Base-by-base conservation (phyloP, 768 basidiomycete genomes). In the Leccinum incarnatum region DNA sequence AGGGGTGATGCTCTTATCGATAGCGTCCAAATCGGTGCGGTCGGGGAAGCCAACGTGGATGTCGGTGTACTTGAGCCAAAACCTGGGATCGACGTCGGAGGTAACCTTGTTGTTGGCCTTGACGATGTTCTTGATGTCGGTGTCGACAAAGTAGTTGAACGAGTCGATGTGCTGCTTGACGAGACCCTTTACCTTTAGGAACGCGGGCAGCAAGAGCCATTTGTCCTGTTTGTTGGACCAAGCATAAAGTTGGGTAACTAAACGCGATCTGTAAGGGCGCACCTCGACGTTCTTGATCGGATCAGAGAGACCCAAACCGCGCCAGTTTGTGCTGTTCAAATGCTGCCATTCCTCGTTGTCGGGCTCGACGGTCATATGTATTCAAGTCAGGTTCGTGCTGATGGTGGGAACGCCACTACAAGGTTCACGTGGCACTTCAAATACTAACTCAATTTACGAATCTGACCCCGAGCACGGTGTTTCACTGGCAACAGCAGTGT, bases 81-180 rank as follows among this genome's bases (percentile, higher is more conserved):
- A 97, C 29, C 89, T 85, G 9, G 95, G 97, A 75, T 98, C 95
- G 62, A 98, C 92, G 66, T 99, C 97, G 17, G 95, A 97, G 4
- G 92, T 95, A 68, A 96, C 88, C 71, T 93, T 93, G 76, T 86
- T 88, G 71, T 96, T 95, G 6, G 93, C 93, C 64, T 86, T 90
- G 59, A 98, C 87, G 67, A 99, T 97, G 66, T 95, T 96, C 74
- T 95, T 95, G 71, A 99, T 91, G 70, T 98, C 97, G 46, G 91
- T 88, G 66, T 98, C 92, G 69, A 98, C 94, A 69, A 99, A 98
- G 74, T 96, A 95, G 77, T 98, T 98, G 85, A 94, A 98, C 8
- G 94, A 97, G 74, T 98, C 97, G 65, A 98, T 91, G 71, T 99
- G 97, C 71, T 98, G 97, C 77, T 98, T 98, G 61, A 99, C 97